A percentile compares a stretch with the other conserved stretches of the same genome.
Conservation (phyloP, 106 monocot species). For the Apostasia shenzhenica region DNA sequence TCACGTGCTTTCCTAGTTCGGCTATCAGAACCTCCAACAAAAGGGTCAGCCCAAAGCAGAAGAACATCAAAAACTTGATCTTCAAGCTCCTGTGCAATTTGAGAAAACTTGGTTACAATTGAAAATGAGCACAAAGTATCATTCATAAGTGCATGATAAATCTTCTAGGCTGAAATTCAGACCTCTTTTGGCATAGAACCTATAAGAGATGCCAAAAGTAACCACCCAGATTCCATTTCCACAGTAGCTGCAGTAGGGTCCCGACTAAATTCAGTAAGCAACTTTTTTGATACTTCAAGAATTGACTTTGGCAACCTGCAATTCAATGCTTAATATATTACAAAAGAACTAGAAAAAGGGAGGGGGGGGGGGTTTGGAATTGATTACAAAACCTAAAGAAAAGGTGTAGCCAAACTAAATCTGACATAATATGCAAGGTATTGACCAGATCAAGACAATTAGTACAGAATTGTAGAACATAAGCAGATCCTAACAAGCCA, state of each 20-base stretch:
- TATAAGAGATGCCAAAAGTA: conserved; percentile 84
- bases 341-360: neutral
- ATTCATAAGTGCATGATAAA: neutral
- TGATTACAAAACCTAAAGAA: too few species aligned
- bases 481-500: too few species aligned
- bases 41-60: conserved; percentile 76
- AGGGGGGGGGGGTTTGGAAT: too few species aligned
- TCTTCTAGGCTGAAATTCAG: neutral
- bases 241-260: conserved; percentile 61
- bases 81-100: conserved; percentile 68
- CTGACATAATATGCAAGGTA: too few species aligned
- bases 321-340: neutral
- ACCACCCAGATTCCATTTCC: conserved; percentile 90
- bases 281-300: conserved; percentile 88
- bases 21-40: conserved; percentile 50
- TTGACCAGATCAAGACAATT: too few species aligned
- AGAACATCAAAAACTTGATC: conserved; percentile 96
- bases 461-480: too few species aligned
- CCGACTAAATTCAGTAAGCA: conserved; percentile 70
- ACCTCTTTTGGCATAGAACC: conserved; percentile 94
- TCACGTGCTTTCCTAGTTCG: conserved; percentile 48
- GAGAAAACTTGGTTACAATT: neutral
- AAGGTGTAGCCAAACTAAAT: too few species aligned
- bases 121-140: neutral
- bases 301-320: conserved; percentile 81